Base-by-base conservation (phyloP, 176 grass and related monocot species). In the Raddia guianensis region DNA sequence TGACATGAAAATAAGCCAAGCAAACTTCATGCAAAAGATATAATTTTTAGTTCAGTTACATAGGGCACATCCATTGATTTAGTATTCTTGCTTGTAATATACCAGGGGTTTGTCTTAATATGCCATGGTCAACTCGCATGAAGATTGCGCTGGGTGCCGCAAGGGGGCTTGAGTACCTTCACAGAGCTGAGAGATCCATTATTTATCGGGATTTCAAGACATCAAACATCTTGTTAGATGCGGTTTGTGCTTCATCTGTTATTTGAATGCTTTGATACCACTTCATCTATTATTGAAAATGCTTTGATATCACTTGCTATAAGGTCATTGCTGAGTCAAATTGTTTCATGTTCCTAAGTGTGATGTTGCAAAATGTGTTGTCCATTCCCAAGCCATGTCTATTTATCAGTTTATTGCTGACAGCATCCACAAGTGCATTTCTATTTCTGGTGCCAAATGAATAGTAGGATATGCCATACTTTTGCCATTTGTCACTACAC, bases 151-250 rank as follows among this genome's bases (percentile, higher is more conserved):
- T 98, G 13, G 95, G 90, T 73, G 90, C 88, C 32, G 95, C 95
- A 73, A 95, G 87, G 49, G 92, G 95, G 9, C 92, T 98, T 66
- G 95, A 91, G 59, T 98, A 93, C 67, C 92, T 98, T 87, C 95
- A 98, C 3, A 75, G 89, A 86, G 86, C 90, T 12, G 92, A 93
- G 87, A 86, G 90, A 85, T 94, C 95, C 50, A 95, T 98, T 58
- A 98, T 98, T 55, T 98, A 98, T 89, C 90, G 95, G 68, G 95
- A 98, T 86, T 98, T 98, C 86, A 98, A 98, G 79, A 93, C 95
- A 48, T 98, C 95, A 68, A 98, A 98, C 63, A 98, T 98, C 74
- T 93, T 98, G 84, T 77, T 98, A 72, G 92, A 98, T 56, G 84
- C 90, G 81, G 95, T 98, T 70, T 3, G 92, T 91, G 75, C 67